Base-by-base conservation (phyloP, 1,284 basidiomycete genomes). In the Grifola frondosa region DNA sequence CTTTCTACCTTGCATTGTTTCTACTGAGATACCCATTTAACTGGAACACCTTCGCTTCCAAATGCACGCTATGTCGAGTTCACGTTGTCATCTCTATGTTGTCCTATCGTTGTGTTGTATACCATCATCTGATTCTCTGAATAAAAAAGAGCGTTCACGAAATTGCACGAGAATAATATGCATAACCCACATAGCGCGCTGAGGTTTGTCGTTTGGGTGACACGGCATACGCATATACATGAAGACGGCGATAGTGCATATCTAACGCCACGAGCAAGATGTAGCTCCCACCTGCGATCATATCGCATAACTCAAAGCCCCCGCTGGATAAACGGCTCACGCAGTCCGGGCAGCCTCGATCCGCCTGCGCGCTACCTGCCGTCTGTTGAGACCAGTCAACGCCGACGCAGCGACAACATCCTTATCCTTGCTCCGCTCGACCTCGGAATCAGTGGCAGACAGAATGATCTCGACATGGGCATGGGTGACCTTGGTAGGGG, bases 401-500 rank as follows among this genome's bases (percentile, higher is more conserved):
- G 77, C 69, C 38, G 73, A 57, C 19, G 66, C 58, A 28, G 67
- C 64, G 44, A 74, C 65, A 44, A 75, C 74, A 46, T 81, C 78
- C 67, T 88, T 84, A 73, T 94, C 91, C 65, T 89, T 91, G 65
- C 84, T 84, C 67, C 91, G 88, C 74, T 96, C 88, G 40, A 97
- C 91, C 69, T 92, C 84, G 52, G 80, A 81, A 38, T 87, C 83
- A 39, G 80, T 71, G 50, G 84, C 85, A 42, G 81, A 75, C 52
- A 97, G 83, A 67, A 97, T 91, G 66, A 97, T 80, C 68, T 99
- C 97, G 57, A 99, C 88, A 68, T 99, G 97, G n/a, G 71, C 85
- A 88, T 42, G 92, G 93, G 75, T 90, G 86, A 42, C 91, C 90
- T 72, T 92, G 88, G 77, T 89, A 90, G 40, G 88, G 87, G 74